Base-by-base conservation (phyloP, 805 yeast genomes). In the Candida fluviatilis region DNA sequence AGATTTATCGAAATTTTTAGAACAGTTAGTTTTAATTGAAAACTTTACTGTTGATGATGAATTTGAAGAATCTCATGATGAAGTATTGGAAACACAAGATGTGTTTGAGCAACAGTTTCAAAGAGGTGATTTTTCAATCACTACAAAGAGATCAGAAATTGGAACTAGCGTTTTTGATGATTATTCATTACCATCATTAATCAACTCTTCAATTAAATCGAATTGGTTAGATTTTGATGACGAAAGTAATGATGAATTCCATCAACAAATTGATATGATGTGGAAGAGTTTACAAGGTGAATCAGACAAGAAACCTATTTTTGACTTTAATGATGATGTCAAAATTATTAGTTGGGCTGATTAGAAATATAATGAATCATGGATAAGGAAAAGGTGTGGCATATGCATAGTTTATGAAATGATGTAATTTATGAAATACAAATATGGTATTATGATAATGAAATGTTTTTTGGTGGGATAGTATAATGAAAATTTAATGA, bases 41-140 rank as follows among this genome's bases (percentile, higher is more conserved):
- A 17, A 23, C 23, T 65, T 70, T 40, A 69, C 71, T 4, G 49
- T 68, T 15, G 76, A 72, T 49, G 78, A 74, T 42, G 74, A 70
- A 46, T 64, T 60, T 47, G 58, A 51, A 34, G 16, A 50, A 48
- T 19, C 39, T 10, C 35, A 38, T 10, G 41, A 54, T 29, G 55
- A 51, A 24, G 11, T 18, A 12, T 41, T 53, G 15, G 41, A 37
- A 13, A 17, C 18, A 2, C 17, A 16, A 15, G 31, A 17, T 18
- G 36, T 26, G 11, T 31, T 31, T 24, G 30, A 23, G 24, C 19
- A 34, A 15, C 30, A 34, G 16, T 34, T 34, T 34, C 25, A 31
- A 16, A 26, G 29, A 12, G 23, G 30, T 16, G 36, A 34, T 13
- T 34, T 34, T 16, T 34, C 36, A 13, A 19, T 31, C 13, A 7